Percentiles rank a stretch among this genome's conserved stretches.
Evolutionary conservation across 129 eudicot species (phyloP).

Genomic region (Sambucus nigra): DNA sequence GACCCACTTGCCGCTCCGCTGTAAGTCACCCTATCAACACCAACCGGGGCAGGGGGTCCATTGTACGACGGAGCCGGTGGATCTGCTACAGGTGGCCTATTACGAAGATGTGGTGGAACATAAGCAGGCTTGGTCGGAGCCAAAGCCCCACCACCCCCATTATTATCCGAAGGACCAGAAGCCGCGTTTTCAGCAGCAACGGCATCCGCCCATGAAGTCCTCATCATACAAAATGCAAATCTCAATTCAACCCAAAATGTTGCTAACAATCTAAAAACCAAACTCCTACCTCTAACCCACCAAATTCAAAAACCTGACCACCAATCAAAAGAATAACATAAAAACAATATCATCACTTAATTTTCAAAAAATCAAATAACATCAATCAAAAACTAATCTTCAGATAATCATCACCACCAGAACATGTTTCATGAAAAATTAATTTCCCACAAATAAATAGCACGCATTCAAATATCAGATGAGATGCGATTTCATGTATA

Average conservation of each 20-base stretch:
- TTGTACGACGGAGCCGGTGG: constrained; percentile 25
- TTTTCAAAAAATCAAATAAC: no score
- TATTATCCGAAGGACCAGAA: constrained; percentile 28
- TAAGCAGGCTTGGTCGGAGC: constrained; percentile 54
- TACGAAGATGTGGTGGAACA: constrained; percentile 87
- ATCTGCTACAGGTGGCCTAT: constrained; percentile 39
- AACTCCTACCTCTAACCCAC: constrained; percentile 11
- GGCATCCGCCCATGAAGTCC: constrained; percentile 84
- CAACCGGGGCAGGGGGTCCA: constrained; percentile 40
- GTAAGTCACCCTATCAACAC: constrained; percentile 40
- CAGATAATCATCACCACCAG: no score
- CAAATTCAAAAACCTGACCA: constrained; percentile 5
- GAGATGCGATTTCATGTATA: background rate
- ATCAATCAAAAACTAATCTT: no score
- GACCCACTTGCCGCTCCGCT: constrained; percentile 46
- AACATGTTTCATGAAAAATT: no score
- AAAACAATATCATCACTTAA: no score
- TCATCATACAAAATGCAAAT: constrained; percentile 25
- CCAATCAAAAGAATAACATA: constrained; percentile 10
- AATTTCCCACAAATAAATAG: no score
- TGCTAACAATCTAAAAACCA: background rate
- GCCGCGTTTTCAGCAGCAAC: constrained; percentile 49
- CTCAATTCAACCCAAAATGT: constrained; percentile 8
- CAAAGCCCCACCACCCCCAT: constrained; percentile 24
- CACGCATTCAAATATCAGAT: background rate